Percentiles rank a stretch among this genome's conserved stretches.
These are phyloP conservation scores for Cytospora schulzeri DNA, from an alignment of 2,329 filamentous ascomycete genomes.

Conservation along the genomic window DNA sequence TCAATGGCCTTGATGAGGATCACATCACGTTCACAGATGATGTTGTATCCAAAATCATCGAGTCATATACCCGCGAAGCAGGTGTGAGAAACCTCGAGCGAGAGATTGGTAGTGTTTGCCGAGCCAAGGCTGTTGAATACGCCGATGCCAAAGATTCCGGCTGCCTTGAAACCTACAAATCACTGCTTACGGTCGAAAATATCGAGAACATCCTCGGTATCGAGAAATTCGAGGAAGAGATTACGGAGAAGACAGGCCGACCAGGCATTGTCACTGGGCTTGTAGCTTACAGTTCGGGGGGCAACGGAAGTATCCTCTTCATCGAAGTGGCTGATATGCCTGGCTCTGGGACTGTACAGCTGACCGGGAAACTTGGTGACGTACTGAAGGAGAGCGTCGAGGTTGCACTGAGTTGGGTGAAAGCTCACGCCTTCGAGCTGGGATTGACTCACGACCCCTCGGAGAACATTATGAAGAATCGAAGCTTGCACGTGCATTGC, in stretches of 20 bases:
- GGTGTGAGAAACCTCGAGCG: constrained; percentile 95
- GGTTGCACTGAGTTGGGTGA: constrained; percentile 95
- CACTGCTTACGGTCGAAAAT: constrained; percentile 74
- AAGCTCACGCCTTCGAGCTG: constrained; percentile 89
- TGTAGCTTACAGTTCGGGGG: constrained; percentile 89
- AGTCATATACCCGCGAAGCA: constrained; percentile 92
- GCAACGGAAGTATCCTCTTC: constrained; percentile 94
- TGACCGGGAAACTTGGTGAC: constrained; percentile 94
- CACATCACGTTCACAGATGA: constrained; percentile 79
- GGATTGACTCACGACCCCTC: constrained; percentile 78
- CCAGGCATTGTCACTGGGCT: constrained; percentile 95
- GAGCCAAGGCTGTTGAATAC: constrained; percentile 92
- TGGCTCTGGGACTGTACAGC: constrained; percentile 84
- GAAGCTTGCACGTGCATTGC: constrained; percentile 94
- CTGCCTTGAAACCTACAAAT: constrained; percentile 69
- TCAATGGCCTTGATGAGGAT: constrained; percentile 78
- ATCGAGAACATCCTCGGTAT: constrained; percentile 90
- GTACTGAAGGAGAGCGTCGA: constrained; percentile 97
- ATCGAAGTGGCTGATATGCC: constrained; percentile 99
- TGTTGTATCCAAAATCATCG: constrained; percentile 93
- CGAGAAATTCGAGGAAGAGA: constrained; percentile 92
- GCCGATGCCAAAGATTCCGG: constrained; percentile 83
- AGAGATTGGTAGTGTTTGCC: constrained; percentile 91
- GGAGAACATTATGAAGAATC: constrained; percentile 93
- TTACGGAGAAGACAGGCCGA: constrained; percentile 80